Evolutionary conservation across 108 stramenopile genomes (phyloP).

Genomic region (Nitzschia sp.): DNA sequence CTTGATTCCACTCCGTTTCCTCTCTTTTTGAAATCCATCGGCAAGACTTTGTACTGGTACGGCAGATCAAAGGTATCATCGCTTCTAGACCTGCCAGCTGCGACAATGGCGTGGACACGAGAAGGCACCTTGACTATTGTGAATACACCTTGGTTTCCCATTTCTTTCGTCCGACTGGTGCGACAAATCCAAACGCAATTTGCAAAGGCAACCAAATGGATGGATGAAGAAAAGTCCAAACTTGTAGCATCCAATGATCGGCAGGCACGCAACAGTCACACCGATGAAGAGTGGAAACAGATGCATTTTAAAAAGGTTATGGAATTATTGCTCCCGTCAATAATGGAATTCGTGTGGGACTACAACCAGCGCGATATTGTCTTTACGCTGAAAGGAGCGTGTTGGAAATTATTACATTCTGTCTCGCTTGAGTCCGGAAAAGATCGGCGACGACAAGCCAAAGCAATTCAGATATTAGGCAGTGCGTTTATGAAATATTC

Average conservation of each 20-base stretch:
- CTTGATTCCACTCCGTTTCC: background rate
- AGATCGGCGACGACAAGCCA: background rate
- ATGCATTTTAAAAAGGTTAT: background rate
- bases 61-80: background rate
- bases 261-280: background rate
- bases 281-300: background rate
- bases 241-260: background rate
- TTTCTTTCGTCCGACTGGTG: background rate
- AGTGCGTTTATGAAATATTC: background rate
- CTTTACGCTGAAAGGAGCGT: background rate
- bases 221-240: background rate
- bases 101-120: background rate
- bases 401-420: background rate
- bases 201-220: background rate
- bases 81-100: background rate
- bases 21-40: background rate
- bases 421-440: no score
- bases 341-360: conserved; percentile 2
- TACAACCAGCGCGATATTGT: conserved; percentile 4
- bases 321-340: background rate
- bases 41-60: background rate
- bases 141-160: background rate
- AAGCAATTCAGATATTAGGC: background rate
- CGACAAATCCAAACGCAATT: background rate
- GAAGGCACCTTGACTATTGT: background rate